A percentile compares a stretch with the other conserved stretches of the same genome.
Conservation (phyloP, 768 basidiomycete genomes). For the Rhodotorula paludigena region DNA sequence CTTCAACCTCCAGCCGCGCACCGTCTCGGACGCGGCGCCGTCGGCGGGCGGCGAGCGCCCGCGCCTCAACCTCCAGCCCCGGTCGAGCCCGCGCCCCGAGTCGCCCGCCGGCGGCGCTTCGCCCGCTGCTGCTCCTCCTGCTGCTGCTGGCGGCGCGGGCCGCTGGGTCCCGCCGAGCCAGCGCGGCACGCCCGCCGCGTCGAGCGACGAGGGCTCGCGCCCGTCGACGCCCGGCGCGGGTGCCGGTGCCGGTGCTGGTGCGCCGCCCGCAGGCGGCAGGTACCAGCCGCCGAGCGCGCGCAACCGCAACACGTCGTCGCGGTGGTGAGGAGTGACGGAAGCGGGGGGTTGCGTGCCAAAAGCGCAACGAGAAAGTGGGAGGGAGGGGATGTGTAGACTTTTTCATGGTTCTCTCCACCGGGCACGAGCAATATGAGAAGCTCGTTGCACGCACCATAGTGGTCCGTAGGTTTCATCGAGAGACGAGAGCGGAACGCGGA, state of each 20-base stretch:
- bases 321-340: no score
- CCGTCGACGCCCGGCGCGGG: background rate
- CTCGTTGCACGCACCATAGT: no score
- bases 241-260: no score
- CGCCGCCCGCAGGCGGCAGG: background rate
- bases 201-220: background rate
- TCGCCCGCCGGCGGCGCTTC: constrained; percentile 18
- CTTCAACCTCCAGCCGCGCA: constrained; percentile 21
- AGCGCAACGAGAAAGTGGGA: no score
- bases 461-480: no score
- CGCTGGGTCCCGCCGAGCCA: background rate
- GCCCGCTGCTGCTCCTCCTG: background rate
- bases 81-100: constrained; percentile 3
- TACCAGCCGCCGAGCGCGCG: background rate
- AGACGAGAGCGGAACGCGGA: no score
- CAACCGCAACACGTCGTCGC: no score
- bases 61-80: constrained; percentile 17
- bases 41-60: constrained; percentile 35
- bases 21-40: background rate
- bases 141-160: background rate
- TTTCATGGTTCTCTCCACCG: no score
- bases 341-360: no score
- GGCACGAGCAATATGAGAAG: no score
- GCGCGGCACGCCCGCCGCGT: background rate
- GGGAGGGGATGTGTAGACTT: no score